phyloP scores from a whole-genome alignment of 2,329 filamentous ascomycete genomes.

The Apiospora rasikravindrae region DNA sequence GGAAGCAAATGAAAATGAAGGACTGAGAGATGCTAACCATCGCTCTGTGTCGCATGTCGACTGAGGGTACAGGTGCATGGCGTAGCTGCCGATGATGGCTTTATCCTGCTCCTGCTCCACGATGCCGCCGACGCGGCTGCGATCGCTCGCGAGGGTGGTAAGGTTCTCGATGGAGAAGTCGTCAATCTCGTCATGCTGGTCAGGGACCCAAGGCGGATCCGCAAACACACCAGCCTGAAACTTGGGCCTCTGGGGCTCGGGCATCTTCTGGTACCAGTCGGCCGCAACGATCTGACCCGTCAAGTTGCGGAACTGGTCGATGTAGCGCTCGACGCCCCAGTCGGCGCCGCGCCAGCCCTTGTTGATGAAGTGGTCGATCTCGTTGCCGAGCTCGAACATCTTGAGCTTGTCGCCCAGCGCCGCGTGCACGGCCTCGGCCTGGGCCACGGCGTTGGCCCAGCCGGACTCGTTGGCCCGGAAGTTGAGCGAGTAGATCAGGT shows the following conservation, averaged over 20 bases:
- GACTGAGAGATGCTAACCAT: constrained; percentile 26
- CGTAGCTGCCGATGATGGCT: constrained; percentile 40
- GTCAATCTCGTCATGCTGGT: constrained; percentile 43
- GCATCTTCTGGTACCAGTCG: constrained; percentile 35
- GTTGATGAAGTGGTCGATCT: constrained; percentile 43
- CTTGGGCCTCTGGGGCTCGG: constrained; percentile 28
- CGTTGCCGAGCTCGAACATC: constrained; percentile 43
- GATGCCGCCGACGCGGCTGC: constrained; percentile 23
- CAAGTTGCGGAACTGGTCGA: constrained; percentile 39
- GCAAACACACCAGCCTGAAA: constrained; percentile 43
- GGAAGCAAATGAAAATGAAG: not conserved
- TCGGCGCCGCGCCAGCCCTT: constrained; percentile 39
- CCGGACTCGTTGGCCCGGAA: constrained; percentile 38
- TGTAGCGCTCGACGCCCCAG: constrained; percentile 39
- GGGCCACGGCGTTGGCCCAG: constrained; percentile 35
- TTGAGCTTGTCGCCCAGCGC: constrained; percentile 36
- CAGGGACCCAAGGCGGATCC: constrained; percentile 42
- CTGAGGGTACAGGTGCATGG: constrained; percentile 44
- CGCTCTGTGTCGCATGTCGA: constrained; percentile 40
- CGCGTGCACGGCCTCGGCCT: constrained; percentile 37
- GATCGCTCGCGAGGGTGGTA: constrained; percentile 29
- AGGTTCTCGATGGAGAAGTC: constrained; percentile 43
- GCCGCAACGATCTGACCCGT: constrained; percentile 37
- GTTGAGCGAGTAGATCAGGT: constrained; percentile 42
- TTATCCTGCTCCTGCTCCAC: constrained; percentile 36